These are phyloP conservation scores for Grigorovia yakushimaensis DNA, from an alignment of 805 yeast species.

Conservation along the genomic window DNA sequence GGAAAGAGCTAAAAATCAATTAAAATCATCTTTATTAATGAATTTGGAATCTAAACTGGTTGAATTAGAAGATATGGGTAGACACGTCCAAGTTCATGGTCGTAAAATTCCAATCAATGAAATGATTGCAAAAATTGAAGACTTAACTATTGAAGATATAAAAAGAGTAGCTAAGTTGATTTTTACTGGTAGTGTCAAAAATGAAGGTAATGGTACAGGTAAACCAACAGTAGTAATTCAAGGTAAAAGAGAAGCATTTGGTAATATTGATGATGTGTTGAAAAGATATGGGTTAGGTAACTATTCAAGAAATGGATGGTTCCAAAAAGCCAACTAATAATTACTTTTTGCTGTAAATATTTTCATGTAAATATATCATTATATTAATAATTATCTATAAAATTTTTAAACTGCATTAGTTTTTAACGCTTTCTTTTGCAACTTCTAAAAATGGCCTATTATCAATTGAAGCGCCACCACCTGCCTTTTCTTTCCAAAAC, in stretches of 20 bases:
- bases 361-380: not conserved
- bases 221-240: slow-evolving; percentile 82
- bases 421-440: not conserved
- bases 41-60: slow-evolving; percentile 87
- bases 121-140: slow-evolving; percentile 71
- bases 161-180: slow-evolving; percentile 65
- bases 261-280: slow-evolving; percentile 64
- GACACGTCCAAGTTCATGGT: slow-evolving; percentile 84
- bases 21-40: slow-evolving; percentile 80
- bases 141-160: slow-evolving; percentile 57
- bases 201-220: slow-evolving; percentile 42
- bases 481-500: slow-evolving; percentile 40
- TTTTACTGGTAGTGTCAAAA: slow-evolving; percentile 52
- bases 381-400: not conserved
- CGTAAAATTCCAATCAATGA: slow-evolving; percentile 64
- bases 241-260: slow-evolving; percentile 78
- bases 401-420: not conserved
- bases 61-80: slow-evolving; percentile 90
- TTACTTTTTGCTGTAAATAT: not conserved
- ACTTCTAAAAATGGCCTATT: not conserved
- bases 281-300: slow-evolving; percentile 65
- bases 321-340: slow-evolving; percentile 1
- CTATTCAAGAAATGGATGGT: not conserved
- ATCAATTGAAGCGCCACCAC: slow-evolving; percentile 1
- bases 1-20: slow-evolving; percentile 82